These are phyloP conservation scores for Barnettozyma hawaiiensis DNA, from an alignment of 1,139 yeast species.

Conservation along the genomic window DNA sequence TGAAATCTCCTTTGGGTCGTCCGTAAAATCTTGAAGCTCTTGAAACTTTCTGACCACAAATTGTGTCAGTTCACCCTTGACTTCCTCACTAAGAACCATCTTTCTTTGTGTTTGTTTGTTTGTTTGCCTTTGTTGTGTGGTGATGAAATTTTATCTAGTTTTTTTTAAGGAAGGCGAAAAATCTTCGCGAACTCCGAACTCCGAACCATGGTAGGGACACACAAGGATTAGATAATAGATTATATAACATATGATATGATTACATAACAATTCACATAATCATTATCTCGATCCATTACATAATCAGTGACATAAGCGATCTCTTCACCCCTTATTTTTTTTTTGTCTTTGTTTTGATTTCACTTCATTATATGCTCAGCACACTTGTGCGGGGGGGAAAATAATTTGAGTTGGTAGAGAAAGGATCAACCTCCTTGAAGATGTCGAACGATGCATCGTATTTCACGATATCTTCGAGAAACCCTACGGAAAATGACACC, in stretches of 20 bases:
- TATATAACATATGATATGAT: no score
- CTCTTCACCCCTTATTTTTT: no score
- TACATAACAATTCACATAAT: no score
- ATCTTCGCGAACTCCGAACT: background rate
- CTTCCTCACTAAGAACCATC: slow-evolving; percentile 27
- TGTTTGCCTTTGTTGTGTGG: no score
- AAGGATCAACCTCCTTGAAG: background rate
- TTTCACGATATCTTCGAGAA: background rate
- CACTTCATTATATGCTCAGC: background rate
- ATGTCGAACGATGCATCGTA: slow-evolving; percentile 1
- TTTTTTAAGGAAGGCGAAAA: slow-evolving; percentile 1
- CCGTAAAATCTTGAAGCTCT: slow-evolving; percentile 37
- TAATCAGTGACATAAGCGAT: no score
- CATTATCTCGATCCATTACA: no score
- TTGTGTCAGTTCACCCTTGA: slow-evolving; percentile 30
- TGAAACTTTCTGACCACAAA: slow-evolving; percentile 31
- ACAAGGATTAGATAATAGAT: background rate
- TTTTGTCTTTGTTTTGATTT: background rate
- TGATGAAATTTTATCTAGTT: no score
- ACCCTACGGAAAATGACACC: slow-evolving; percentile 4
- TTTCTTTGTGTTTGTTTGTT: no score
- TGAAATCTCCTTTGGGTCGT: slow-evolving; percentile 74
- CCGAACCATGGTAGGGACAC: background rate
- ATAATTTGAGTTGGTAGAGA: background rate
- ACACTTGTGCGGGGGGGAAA: no score